Base-by-base conservation (phyloP, 179 eudicot genomes). In the Carnegiea gigantea region DNA sequence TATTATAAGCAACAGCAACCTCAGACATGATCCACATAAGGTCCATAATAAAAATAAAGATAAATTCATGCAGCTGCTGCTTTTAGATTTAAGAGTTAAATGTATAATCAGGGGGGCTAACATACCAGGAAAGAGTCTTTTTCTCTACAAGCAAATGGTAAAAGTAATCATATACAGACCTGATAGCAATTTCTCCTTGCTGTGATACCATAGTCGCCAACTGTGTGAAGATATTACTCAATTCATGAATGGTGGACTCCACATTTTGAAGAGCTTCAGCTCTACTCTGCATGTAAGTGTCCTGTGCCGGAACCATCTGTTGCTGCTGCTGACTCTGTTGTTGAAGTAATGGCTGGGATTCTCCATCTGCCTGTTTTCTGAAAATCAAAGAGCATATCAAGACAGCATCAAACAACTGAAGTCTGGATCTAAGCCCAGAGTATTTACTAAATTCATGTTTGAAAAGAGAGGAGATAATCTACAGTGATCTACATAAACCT, bases 231-330 rank as follows among this genome's bases (percentile, higher is more conserved):
- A 95, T 95, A 81, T 79, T 90, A 82, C 99, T 82, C 83, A 94
- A 83, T 87, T 95, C 98, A 81, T 95, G 99, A 85, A 95, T 95
- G 75, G 99, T 95, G 72, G 97, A 94, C 83, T 95, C 99, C 59
- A 94, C 99, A 87, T 94, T 94, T 60, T 94, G 99, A 75, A 95
- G 95, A 80, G 99, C 99, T 86, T 95, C 98, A 86, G 98, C 97
- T 88, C 98, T 90, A 85, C 98, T 95, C 85, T 95, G 95, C 97
- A 94, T 94, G 83, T 92, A 95, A 77, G 91, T 92, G 84, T 95
- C 99, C 81, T 95, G 98, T 46, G 91, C 46, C 26, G 99, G 98
- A 82, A 92, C 98, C 94, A 94, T 15, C 86, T 90, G 95, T 78
- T 92, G 95, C 78, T 92, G 96, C 67, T 92, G 91, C 59, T 90